A percentile compares a stretch with the other conserved stretches of the same genome.
Conservation (phyloP, 2,329 filamentous ascomycete species). For the Cladosporium oxysporum region DNA sequence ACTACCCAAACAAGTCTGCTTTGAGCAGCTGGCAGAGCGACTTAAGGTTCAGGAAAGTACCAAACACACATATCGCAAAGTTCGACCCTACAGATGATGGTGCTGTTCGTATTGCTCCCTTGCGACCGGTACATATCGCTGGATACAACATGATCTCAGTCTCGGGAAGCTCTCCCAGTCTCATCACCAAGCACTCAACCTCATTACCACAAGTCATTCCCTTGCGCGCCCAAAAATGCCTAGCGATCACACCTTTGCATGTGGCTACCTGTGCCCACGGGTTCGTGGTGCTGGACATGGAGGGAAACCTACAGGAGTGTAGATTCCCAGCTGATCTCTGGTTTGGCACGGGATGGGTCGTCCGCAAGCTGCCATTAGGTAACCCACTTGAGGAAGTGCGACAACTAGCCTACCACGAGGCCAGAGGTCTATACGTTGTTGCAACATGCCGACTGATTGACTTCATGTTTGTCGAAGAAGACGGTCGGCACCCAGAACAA, state of each 20-base stretch:
- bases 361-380: slow-evolving; percentile 68
- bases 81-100: slow-evolving; percentile 53
- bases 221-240: slow-evolving; percentile 8
- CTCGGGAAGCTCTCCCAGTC: slow-evolving; percentile 74
- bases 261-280: slow-evolving; percentile 46
- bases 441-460: slow-evolving; percentile 67
- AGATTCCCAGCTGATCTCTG: slow-evolving; percentile 68
- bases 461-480: slow-evolving; percentile 84
- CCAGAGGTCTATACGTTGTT: slow-evolving; percentile 73
- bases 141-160: slow-evolving; percentile 83
- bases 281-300: slow-evolving; percentile 61
- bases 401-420: slow-evolving; percentile 73
- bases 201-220: slow-evolving; percentile 66
- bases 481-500: slow-evolving; percentile 78
- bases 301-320: slow-evolving; percentile 72
- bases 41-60: slow-evolving; percentile 74
- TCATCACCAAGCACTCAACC: slow-evolving; percentile 79
- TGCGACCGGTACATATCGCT: slow-evolving; percentile 65
- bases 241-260: slow-evolving; percentile 15
- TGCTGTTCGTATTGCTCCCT: slow-evolving; percentile 48
- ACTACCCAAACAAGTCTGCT: slow-evolving; percentile 38
- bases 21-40: slow-evolving; percentile 50
- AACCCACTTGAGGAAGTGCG: slow-evolving; percentile 62
- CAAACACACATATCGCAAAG: slow-evolving; percentile 67
- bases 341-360: slow-evolving; percentile 74